Base-by-base conservation (phyloP, 2,329 filamentous ascomycete species). In the Corniculantispora saksenae region DNA sequence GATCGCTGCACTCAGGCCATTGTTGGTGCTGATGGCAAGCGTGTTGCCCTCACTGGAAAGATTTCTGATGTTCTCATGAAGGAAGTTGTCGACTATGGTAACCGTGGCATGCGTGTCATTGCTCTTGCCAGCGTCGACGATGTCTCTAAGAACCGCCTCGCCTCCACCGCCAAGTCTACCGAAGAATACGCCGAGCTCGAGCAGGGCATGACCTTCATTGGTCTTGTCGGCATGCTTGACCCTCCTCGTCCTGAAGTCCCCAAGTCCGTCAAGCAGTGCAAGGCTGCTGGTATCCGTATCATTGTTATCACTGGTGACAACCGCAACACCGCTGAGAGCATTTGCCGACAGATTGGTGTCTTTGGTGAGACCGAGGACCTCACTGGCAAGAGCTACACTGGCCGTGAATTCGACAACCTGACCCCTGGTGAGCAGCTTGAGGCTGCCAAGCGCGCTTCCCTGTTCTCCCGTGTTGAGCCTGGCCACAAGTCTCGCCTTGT, bases 261-360 rank as follows among this genome's bases (percentile, higher is more conserved):
- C 61, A 85, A 82, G 59, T 95, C 95, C 56, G 96, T 99, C 72
- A 84, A 84, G 74, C 91, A 97, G 78, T 99, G 95, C 80, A 92
- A 90, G 78, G 89, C 92, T 68, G 95, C 95, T 70, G 95, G 95
- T 71, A 98, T 99, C 72, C 91, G 95, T 67, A 93, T 99, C 58
- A 93, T 99, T 71, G 95, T 99, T 69, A 97, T 99, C 78, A 99
- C 95, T 62, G 95, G 95, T 74, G 95, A 99, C 80, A 99, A 97
- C 81, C 93, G 91, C 76, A 97, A 96, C 81, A 99, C 95, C 3
- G 95, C 95, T 10, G 95, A 99, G 82, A 94, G 93, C 67, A 97
- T 99, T 75, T 99, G 95, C 82, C 91, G 94, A 72, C 91, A 97
- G 78, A 99, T 99, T 76, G 95, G 95, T 67, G 89, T 99, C 61